Conservation (phyloP, 352 stramenopile genomes). For the Phytophthora chlamydospora region DNA sequence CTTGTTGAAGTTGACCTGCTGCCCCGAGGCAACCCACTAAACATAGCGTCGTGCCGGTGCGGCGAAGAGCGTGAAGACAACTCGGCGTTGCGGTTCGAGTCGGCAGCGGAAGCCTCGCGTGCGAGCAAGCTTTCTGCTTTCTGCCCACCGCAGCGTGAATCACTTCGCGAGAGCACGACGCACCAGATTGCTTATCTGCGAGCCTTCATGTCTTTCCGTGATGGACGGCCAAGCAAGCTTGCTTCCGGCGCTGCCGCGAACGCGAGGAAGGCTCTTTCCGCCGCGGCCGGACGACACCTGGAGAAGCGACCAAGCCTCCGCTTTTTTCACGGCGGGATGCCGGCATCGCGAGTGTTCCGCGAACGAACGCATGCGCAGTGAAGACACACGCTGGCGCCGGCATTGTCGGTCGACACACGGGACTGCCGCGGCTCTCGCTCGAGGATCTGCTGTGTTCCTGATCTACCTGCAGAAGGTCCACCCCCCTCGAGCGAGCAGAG, state of each 20-base stretch:
- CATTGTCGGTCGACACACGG: constrained; percentile 32
- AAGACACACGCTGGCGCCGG: constrained; percentile 10
- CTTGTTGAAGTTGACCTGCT: constrained; percentile 19
- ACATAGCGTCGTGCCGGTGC: constrained; percentile 15
- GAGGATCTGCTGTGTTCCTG: constrained; percentile 19
- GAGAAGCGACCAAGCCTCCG: constrained; percentile 14
- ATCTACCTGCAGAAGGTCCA: constrained; percentile 39
- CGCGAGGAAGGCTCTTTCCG: constrained; percentile 22
- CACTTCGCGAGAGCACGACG: constrained; percentile 20
- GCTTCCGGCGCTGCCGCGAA: constrained; percentile 1
- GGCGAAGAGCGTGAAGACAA: constrained; percentile 1
- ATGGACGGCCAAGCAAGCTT: constrained; percentile 3
- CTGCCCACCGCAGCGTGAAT: constrained; percentile 3
- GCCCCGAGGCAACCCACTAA: constrained; percentile 3
- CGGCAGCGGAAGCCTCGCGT: constrained; percentile 19
- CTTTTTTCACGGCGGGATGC: constrained; percentile 12
- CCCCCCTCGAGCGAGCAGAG: constrained; percentile 4
- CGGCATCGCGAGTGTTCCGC: constrained; percentile 33
- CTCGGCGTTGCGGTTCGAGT: constrained; percentile 15
- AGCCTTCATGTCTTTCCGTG: constrained; percentile 25
- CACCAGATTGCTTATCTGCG: constrained; percentile 21
- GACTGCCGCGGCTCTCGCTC: constrained; percentile 11
- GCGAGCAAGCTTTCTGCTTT: constrained; percentile 28
- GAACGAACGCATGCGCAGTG: constrained; percentile 24
- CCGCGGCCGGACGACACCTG: constrained; percentile 12